Conservation (phyloP, 306 rosid genomes). For the Pterocarpus santalinus region DNA sequence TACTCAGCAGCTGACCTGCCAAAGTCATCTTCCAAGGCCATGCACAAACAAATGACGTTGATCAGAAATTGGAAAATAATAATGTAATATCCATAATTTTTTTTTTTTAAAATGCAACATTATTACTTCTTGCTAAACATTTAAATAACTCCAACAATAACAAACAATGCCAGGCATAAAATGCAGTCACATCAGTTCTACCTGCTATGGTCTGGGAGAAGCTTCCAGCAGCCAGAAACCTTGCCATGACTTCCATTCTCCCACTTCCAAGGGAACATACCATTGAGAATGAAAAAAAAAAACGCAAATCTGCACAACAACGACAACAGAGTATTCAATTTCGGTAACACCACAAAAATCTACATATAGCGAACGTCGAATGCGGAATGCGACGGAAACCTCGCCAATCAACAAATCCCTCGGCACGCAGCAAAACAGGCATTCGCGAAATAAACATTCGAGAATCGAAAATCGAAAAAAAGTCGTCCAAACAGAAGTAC, state of each 20-base stretch:
- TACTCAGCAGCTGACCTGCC: conserved; percentile 71
- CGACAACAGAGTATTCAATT: neutral
- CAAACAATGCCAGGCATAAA: conserved; percentile 23
- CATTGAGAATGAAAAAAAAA: conserved; percentile 40
- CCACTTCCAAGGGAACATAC: conserved; percentile 78
- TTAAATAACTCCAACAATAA: conserved; percentile 30
- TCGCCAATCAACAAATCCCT: neutral
- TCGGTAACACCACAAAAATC: conserved; percentile 6
- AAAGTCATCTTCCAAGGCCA: conserved; percentile 66
- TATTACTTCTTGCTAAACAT: neutral
- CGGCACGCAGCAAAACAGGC: neutral
- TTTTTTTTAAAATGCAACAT: neutral
- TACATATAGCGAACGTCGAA: neutral
- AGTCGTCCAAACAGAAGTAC: neutral
- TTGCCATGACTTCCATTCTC: conserved; percentile 87
- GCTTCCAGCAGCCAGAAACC: conserved; percentile 72
- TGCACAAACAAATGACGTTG: conserved; percentile 43
- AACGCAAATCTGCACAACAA: conserved; percentile 31
- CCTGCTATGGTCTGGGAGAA: conserved; percentile 69
- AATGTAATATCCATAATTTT: neutral
- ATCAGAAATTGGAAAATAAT: conserved; percentile 38
- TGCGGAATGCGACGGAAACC: neutral
- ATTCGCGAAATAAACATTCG: neutral
- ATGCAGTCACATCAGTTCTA: conserved; percentile 27
- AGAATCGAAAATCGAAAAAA: neutral